phyloP scores from a whole-genome alignment of 75 land plant genomes.

The Selaginella moellendorffii region DNA sequence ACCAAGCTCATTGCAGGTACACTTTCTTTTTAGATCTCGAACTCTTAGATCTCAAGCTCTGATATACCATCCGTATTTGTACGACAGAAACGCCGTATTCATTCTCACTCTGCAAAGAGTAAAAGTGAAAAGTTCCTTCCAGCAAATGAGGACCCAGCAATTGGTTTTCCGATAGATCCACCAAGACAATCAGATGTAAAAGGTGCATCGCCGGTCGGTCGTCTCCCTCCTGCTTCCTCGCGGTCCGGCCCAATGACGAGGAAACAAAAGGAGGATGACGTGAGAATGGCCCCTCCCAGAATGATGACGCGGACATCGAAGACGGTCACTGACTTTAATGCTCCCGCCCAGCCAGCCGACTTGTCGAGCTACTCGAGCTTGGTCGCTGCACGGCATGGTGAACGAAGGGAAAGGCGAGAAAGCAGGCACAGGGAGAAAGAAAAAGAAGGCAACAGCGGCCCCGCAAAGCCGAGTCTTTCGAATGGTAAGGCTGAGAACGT shows the following conservation, averaged over 20 bases:
- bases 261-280: constrained; percentile 8
- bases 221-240: constrained; percentile 10
- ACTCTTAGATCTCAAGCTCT: too few relatives aligned
- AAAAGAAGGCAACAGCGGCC: too few relatives aligned
- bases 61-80: background rate
- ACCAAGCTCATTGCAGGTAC: constrained; percentile 48
- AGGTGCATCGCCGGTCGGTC: constrained; percentile 17
- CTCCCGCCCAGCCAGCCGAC: background rate
- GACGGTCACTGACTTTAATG: background rate
- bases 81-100: constrained; percentile 50
- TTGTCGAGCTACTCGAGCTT: background rate
- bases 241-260: constrained; percentile 50
- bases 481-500: background rate
- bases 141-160: constrained; percentile 72
- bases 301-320: background rate
- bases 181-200: constrained; percentile 27
- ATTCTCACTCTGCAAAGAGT: constrained; percentile 69
- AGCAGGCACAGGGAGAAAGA: too few relatives aligned
- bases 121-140: constrained; percentile 90
- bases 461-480: too few relatives aligned
- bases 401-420: too few relatives aligned
- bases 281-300: background rate
- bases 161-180: constrained; percentile 53
- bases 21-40: background rate
- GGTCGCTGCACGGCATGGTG: background rate